Base-by-base conservation (phyloP, 441 rosid genomes). In the Raphanus hybrid region DNA sequence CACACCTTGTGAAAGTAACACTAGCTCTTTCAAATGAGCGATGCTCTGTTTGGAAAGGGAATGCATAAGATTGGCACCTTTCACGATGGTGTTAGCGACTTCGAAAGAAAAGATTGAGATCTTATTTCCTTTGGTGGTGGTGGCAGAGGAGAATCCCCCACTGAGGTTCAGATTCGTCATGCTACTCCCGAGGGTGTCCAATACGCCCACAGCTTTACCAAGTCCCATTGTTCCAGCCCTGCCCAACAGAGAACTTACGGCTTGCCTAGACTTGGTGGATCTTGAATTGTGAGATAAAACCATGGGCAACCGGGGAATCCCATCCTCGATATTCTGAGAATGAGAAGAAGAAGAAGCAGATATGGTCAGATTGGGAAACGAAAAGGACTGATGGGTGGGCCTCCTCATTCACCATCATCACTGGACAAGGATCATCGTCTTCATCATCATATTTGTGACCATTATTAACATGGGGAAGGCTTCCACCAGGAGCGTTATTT, bases 141-240 rank as follows among this genome's bases (percentile, higher is more conserved):
- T 86, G 18, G 92, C 92, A 2, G 99, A 92, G 57, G 89, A 76
- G 80, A 75, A 27, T 4, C 32, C 32, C 1, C 20, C 20, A 27
- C 32, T 27, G 32, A 2, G 32, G 32, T 91, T 92, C 74, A 96
- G 83, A 86, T 81, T 94, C 18, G 98, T 87, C 98, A 96, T 87
- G 84, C 99, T 92, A 82, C 99, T 96, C 43, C 98, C 97, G 4
- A 96, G 92, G 0, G 94, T 92, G 83, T 96, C 99, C 82, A 96
- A 79, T 67, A 96, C 98, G 11, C 92, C 97, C 64, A 88, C 92
- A 61, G 99, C 99, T 85, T 95, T 93, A 65, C 93, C 98, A 69
- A 91, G 76, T 62, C 98, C 97, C 79, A 80, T 86, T 71, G 95
- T 89, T 15, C 98, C 92, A 50, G 98, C 99, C 84, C 94, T 88